Evolutionary conservation across 2,329 filamentous ascomycete species (phyloP), one percentile per base, ranked within the genome.

Genomic region (Phyllosticta citrichinensis): DNA sequence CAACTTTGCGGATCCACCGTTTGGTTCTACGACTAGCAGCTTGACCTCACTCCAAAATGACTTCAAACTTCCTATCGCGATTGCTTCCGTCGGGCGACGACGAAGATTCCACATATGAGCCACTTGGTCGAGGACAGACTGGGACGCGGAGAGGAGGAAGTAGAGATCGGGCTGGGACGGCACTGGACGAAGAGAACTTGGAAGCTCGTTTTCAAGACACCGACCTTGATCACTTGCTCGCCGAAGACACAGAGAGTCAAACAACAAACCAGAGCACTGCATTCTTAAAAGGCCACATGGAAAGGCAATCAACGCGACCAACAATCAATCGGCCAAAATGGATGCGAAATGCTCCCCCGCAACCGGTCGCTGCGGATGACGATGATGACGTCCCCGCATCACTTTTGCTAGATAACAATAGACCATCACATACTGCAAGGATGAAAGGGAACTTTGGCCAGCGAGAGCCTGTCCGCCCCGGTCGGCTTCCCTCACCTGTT

Each of bases 371-470:
- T 25, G 24, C 33, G 2, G 81, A 84, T 56, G 78, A 81, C 40
- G 82, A 86, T 66, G 82, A 85, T 57, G 83, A 86, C 66, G 84
- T 87, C 2, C 85, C 85, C 2, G 80, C 80, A 60, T 87, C 85
- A 9, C 73, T 87, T 47, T 73, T 87, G 30, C 75, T 86, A 50
- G 84, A 87, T 71, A 80, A 75, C 40, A 75, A 74, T 53, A 66
- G 70, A 71, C 64, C 74, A 69, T 62, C 74, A 69, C 63, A 62
- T 20, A 40, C 50, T 12, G 51, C 53, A 40, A 65, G 63, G 9
- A 63, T 62, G 35, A 65, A 64, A 50, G 68, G 68, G 47, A 66
- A 62, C 17, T 47, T 47, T 54, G 20, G 27, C 4, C 61, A 52
- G 30, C 63, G 63, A 35, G 57, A 62, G 59, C 27, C 22, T 19